A percentile compares a stretch with the other conserved stretches of the same genome.
phyloP scores from a whole-genome alignment of 768 basidiomycete genomes.

The Leucogyrophana mollusca region DNA sequence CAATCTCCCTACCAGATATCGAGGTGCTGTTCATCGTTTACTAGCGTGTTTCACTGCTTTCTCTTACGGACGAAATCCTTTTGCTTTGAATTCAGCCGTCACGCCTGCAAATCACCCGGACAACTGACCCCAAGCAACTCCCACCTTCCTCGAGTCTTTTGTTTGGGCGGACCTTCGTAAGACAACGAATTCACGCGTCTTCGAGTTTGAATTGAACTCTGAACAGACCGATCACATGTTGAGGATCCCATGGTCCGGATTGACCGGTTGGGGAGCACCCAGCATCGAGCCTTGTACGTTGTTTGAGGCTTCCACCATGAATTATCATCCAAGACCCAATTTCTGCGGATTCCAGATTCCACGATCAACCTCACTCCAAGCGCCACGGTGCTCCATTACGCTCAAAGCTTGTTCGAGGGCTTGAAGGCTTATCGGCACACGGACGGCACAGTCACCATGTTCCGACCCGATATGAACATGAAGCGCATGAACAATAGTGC shows the following conservation, averaged over 20 bases:
- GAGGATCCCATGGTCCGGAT: conserved; percentile 66
- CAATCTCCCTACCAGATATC: conserved; percentile 42
- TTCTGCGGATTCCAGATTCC: conserved; percentile 12
- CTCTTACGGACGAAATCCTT: not conserved
- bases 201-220: conserved; percentile 9
- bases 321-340: not conserved
- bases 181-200: conserved; percentile 19
- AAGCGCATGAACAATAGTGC: conserved; percentile 90
- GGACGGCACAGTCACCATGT: conserved; percentile 73
- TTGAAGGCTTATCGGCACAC: conserved; percentile 89
- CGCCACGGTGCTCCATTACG: conserved; percentile 88
- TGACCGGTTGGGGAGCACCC: conserved; percentile 79
- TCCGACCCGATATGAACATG: conserved; percentile 98
- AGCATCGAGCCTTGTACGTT: conserved; percentile 79
- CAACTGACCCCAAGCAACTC: conserved; percentile 51
- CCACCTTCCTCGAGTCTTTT: conserved; percentile 68
- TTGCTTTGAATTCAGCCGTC: conserved; percentile 40
- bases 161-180: conserved; percentile 85
- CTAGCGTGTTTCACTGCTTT: not conserved
- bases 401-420: conserved; percentile 88
- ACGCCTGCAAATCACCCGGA: conserved; percentile 48
- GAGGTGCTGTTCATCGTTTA: conserved; percentile 36
- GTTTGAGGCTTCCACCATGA: not conserved
- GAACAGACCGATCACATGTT: conserved; percentile 85
- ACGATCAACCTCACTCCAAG: conserved; percentile 24